Evolutionary conservation across 2,329 filamentous ascomycete genomes (phyloP).

Genomic region (Fusarium tjaetaba): DNA sequence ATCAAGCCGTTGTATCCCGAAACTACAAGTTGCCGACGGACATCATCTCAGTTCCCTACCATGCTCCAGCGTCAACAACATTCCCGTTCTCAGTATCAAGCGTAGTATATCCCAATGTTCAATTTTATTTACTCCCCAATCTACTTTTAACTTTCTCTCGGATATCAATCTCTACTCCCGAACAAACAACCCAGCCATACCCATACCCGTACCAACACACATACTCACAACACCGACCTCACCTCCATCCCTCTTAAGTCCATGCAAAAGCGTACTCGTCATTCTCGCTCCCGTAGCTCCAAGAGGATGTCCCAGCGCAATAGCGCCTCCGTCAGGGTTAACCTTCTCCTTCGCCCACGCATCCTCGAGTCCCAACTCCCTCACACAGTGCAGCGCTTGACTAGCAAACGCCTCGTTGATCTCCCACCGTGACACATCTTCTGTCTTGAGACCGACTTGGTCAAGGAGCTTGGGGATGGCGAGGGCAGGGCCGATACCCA

Average conservation of each 20-base stretch:
- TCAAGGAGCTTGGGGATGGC: conserved; percentile 85
- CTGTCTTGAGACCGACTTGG: conserved; percentile 70
- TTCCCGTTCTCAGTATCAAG: neutral
- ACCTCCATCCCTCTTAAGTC: conserved; percentile 72
- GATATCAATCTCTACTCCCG: conserved; percentile 26
- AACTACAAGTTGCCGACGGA: neutral
- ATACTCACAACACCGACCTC: conserved; percentile 89
- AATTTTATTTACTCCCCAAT: neutral
- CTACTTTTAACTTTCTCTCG: neutral
- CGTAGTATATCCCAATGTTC: neutral
- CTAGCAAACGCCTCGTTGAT: conserved; percentile 86
- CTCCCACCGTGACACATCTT: conserved; percentile 87
- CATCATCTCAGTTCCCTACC: neutral
- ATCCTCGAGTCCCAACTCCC: conserved; percentile 73
- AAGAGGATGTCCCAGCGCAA: conserved; percentile 91
- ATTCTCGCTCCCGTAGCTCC: conserved; percentile 89
- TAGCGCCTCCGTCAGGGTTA: conserved; percentile 92
- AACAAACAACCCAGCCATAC: conserved; percentile 42
- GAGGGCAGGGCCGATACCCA: conserved; percentile 89
- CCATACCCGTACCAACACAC: conserved; percentile 75
- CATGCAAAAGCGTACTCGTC: conserved; percentile 76
- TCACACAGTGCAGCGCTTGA: conserved; percentile 75
- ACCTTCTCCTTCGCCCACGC: conserved; percentile 74
- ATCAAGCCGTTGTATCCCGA: rapidly evolving
- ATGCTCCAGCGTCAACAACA: neutral